Evolutionary conservation across 108 stramenopile species (phyloP).

Genomic region (Poteriospumella lacustris): DNA sequence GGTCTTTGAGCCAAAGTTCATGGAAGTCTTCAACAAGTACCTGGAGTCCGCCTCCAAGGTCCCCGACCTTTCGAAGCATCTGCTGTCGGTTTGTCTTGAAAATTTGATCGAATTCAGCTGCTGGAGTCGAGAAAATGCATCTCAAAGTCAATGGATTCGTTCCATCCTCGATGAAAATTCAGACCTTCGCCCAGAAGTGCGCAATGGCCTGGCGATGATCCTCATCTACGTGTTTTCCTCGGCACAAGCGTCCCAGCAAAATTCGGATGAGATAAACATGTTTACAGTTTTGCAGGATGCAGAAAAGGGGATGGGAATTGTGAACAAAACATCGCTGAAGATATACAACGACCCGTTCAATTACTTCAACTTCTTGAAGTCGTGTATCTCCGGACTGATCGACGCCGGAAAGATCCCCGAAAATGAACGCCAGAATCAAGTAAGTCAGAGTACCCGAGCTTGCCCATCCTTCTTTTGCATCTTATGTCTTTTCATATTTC

Average conservation of each 20-base stretch:
- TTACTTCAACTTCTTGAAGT: slow-evolving; percentile 19
- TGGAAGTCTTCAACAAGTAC: slow-evolving; percentile 1
- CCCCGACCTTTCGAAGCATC: not conserved
- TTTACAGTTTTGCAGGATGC: slow-evolving; percentile 16
- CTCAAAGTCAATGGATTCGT: not conserved
- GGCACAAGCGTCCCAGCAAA: not conserved
- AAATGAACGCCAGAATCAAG: slow-evolving; percentile 27
- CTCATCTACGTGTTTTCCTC: slow-evolving; percentile 15
- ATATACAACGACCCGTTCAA: slow-evolving; percentile 29
- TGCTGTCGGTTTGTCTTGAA: not conserved
- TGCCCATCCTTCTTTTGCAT: not conserved
- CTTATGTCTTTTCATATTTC: not conserved
- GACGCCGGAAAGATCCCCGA: slow-evolving; percentile 16
- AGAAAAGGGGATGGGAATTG: slow-evolving; percentile 13
- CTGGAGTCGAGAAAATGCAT: not conserved
- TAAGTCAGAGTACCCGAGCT: not conserved
- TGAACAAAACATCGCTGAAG: slow-evolving; percentile 29
- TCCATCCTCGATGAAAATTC: not conserved
- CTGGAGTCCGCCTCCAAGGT: not conserved
- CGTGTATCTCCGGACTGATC: slow-evolving; percentile 18
- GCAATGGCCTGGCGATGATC: slow-evolving; percentile 17
- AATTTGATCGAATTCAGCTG: not conserved
- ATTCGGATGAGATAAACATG: not conserved
- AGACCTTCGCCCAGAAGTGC: slow-evolving; percentile 24
- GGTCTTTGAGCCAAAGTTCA: slow-evolving; percentile 12